Base-by-base conservation (phyloP, 306 rosid genomes). In the Malus domestica region DNA sequence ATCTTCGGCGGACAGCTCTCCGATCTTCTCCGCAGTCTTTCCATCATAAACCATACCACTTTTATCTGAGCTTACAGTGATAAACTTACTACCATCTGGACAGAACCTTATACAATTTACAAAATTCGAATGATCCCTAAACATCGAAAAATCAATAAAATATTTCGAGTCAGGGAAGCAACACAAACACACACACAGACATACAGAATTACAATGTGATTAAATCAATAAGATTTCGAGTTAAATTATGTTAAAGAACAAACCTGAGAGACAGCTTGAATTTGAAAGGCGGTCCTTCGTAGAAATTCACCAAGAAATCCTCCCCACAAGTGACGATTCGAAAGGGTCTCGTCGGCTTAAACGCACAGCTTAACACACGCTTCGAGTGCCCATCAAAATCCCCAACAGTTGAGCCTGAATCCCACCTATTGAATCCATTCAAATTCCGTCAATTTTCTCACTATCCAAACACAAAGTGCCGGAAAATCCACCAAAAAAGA, bases 361-460 rank as follows among this genome's bases (percentile, higher is more conserved):
- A 92, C n/a, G 89, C 87, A 74, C 98, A 92, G 86, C 98, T 95
- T 70, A 95, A 79, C 80, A 95, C 98, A 23, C 96, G 85, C 74
- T 86, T 87, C 7, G 98, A 95, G 67, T 95, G 98, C 40, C 98
- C 98, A 78, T 94, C 98, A 65, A 94, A 94, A 75, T 94, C 98
- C 27, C 98, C 97, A n/a, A 94, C 95, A 32, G 93, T 94, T 2
- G 98, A 87, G 27, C 97, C 97, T 0, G 97, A 90, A 85, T 95
- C 99, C 97, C 97, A 95, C 96, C 99, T 93, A 80, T 73, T 33
- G 65, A 62, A 22, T 42, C 35, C 22, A 45, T 38, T 45, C 52
- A 61, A 68, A 49, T 29, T 25, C 79, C 77, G 10, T 2, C 45
- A 33, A 35, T 30, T 80, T 15, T 78, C 71, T 19, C 49, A 44